A percentile compares a stretch with the other conserved stretches of the same genome.
Evolutionary conservation across 1,284 basidiomycete genomes (phyloP).

Genomic region (Polyporus tsugae): DNA sequence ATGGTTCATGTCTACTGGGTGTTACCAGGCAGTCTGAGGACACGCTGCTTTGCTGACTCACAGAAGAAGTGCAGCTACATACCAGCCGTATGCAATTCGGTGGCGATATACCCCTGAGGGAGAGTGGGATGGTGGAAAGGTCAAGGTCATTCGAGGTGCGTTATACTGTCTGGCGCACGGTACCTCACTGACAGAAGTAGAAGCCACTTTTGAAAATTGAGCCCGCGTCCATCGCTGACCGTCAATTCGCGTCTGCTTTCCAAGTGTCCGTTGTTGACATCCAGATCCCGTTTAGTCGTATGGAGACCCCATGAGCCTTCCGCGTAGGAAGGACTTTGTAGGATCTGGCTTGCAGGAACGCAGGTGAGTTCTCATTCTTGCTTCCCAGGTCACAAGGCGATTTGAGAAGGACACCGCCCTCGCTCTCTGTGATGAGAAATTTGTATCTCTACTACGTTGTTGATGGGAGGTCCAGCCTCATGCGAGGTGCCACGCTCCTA

Average conservation of each 20-base stretch:
- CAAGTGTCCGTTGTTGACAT: background rate
- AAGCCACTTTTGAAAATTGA: background rate
- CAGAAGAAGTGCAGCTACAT: background rate
- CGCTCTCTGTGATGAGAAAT: background rate
- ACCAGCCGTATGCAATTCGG: background rate
- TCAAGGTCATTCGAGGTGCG: background rate
- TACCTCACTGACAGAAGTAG: background rate
- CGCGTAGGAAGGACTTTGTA: background rate
- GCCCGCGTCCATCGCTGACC: background rate
- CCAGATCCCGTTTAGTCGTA: background rate
- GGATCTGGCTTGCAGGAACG: background rate
- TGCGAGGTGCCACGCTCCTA: conserved; percentile 4
- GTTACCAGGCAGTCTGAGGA: background rate
- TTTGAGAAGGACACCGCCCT: background rate
- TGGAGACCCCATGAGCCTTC: background rate
- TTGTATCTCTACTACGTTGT: conserved; percentile 1
- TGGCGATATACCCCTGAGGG: background rate
- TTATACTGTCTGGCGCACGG: background rate
- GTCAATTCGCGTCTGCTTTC: background rate
- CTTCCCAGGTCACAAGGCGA: background rate
- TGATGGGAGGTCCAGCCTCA: conserved; percentile 7
- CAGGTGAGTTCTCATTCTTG: background rate
- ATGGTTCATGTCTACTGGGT: background rate
- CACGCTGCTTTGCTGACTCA: background rate
- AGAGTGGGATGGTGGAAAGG: background rate